A percentile compares a stretch with the other conserved stretches of the same genome.
phyloP scores from a whole-genome alignment of 2,329 filamentous ascomycete species.

The Colletotrichum siamense region DNA sequence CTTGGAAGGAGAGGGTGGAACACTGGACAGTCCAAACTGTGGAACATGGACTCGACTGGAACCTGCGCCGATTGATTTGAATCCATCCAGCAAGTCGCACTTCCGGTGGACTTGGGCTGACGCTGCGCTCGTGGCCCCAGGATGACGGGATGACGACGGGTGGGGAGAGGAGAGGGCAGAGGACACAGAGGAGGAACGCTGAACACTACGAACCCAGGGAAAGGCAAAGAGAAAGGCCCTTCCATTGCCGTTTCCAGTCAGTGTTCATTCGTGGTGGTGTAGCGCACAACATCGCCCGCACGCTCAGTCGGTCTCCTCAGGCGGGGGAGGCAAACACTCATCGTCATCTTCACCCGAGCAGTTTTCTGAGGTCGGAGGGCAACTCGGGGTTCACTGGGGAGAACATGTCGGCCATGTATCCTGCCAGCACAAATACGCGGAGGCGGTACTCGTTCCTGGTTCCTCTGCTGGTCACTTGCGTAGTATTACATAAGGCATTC shows the following conservation, averaged over 20 bases:
- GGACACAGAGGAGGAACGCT: neutral
- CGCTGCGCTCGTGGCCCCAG: neutral
- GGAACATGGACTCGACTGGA: neutral
- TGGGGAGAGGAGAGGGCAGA: neutral
- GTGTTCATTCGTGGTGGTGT: neutral
- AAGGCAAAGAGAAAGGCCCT: neutral
- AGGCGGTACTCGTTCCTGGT: neutral
- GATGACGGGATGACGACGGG: neutral
- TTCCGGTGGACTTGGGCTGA: neutral
- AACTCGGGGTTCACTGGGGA: neutral
- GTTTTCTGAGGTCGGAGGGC: neutral
- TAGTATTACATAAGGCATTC: neutral
- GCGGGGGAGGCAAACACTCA: neutral
- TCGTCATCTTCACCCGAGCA: neutral
- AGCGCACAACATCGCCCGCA: neutral
- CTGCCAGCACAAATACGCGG: neutral
- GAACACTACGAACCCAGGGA: neutral
- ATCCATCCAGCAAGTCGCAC: neutral
- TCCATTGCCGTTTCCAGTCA: neutral
- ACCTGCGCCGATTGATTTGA: neutral
- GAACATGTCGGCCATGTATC: neutral
- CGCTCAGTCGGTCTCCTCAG: neutral
- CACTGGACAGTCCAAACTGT: neutral
- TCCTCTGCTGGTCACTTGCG: neutral
- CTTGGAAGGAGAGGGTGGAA: neutral